Evolutionary conservation across 805 yeast genomes (phyloP).

Genomic region (Tetrapisispora namnaoensis): DNA sequence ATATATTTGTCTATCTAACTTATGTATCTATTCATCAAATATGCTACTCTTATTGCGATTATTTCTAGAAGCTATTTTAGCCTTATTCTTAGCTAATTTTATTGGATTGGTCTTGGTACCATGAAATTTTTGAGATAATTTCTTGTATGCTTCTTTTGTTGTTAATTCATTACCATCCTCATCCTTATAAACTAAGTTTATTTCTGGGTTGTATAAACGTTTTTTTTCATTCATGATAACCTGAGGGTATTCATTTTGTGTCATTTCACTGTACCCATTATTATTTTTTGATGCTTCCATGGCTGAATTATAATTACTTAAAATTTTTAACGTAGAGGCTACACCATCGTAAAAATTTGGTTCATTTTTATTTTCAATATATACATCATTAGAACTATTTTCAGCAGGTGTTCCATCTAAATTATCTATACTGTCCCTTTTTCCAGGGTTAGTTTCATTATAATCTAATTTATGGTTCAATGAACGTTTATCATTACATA

Average conservation of each 20-base stretch:
- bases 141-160: slow-evolving; percentile 67
- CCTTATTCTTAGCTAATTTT: slow-evolving; percentile 16
- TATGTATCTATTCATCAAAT: not conserved
- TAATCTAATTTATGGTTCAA: too few species aligned
- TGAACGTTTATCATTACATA: too few species aligned
- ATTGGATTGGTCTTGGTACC: slow-evolving; percentile 35
- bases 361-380: not conserved
- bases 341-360: slow-evolving; percentile 22
- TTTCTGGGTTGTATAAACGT: slow-evolving; percentile 29
- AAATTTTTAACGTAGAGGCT: slow-evolving; percentile 22
- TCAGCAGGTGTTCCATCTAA: too few species aligned
- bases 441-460: too few species aligned
- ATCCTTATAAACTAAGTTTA: slow-evolving; percentile 49
- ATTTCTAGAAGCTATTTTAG: slow-evolving; percentile 17
- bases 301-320: slow-evolving; percentile 7
- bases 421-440: too few species aligned
- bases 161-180: slow-evolving; percentile 49
- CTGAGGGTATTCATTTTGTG: too few species aligned
- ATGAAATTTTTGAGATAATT: slow-evolving; percentile 68
- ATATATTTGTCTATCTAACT: not conserved
- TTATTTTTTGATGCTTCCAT: not conserved
- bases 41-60: not conserved
- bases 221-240: not conserved
- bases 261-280: too few species aligned
- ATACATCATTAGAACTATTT: too few species aligned